phyloP scores from a whole-genome alignment of 345 rosid genomes.

The Populus pruinosa region DNA sequence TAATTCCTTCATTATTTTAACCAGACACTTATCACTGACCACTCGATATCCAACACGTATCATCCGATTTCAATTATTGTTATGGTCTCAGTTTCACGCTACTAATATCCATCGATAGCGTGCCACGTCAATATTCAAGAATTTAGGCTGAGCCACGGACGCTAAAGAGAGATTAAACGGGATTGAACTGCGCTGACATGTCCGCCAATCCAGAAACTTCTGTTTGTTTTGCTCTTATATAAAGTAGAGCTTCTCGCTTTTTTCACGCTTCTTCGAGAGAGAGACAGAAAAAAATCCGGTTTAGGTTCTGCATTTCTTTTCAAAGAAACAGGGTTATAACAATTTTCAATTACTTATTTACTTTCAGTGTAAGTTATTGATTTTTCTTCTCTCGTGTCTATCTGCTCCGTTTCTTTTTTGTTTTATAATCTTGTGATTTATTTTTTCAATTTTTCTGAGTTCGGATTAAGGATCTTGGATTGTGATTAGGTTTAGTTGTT shows the following conservation, averaged over 20 bases:
- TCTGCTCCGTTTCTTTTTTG: background rate
- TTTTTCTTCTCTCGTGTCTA: background rate
- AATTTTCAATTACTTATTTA: background rate
- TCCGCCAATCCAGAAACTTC: conserved; percentile 72
- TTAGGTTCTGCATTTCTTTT: background rate
- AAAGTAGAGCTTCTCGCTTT: background rate
- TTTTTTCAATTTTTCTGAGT: background rate
- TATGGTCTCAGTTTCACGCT: background rate
- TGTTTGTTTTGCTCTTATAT: conserved; percentile 21
- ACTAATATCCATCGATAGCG: background rate
- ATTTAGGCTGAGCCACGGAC: background rate
- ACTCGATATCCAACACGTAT: background rate
- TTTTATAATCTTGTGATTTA: background rate
- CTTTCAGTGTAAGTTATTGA: background rate
- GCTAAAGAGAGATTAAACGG: background rate
- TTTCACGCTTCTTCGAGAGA: background rate
- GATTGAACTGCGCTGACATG: conserved; percentile 25
- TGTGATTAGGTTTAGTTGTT: background rate
- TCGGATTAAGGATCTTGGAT: background rate
- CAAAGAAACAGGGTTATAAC: background rate
- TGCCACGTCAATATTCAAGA: background rate
- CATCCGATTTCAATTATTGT: background rate
- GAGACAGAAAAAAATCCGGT: no score
- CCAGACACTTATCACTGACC: background rate
- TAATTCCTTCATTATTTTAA: background rate